A percentile compares a stretch with the other conserved stretches of the same genome.
phyloP scores from a whole-genome alignment of 2,329 filamentous ascomycete species.

The Escovopsis weberi region DNA sequence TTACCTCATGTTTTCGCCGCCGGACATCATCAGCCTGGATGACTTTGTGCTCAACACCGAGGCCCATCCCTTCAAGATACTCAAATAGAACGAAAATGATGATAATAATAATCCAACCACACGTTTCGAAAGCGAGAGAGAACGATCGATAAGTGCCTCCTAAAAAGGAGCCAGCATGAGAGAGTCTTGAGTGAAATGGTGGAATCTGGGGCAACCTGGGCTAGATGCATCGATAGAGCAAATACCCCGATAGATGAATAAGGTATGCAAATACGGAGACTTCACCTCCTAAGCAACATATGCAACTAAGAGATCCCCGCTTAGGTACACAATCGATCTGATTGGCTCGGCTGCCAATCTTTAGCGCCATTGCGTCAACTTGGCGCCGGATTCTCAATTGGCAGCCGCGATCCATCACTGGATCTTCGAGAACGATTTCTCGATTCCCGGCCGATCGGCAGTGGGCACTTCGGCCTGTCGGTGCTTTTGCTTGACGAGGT shows the following conservation, averaged over 20 bases:
- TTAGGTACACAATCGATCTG: not conserved
- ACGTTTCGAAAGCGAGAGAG: not conserved
- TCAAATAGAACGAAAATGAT: not conserved
- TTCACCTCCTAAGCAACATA: no score
- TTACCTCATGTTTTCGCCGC: slow-evolving; percentile 52
- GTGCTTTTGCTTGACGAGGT: no score
- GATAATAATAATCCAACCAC: not conserved
- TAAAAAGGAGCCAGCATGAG: no score
- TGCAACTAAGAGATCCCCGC: not conserved
- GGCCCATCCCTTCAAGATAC: slow-evolving; percentile 31
- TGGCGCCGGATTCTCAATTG: not conserved
- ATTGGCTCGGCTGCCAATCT: not conserved
- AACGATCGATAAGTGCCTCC: no score
- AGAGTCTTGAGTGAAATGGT: no score
- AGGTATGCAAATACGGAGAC: no score
- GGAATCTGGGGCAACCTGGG: no score
- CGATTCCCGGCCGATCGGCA: no score
- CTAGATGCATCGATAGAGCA: no score
- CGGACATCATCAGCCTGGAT: slow-evolving; percentile 41
- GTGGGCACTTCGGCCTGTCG: no score
- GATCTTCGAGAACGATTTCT: no score
- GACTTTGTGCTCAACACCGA: slow-evolving; percentile 44
- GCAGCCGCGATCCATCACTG: not conserved
- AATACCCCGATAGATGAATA: no score
- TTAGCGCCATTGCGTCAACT: not conserved